Percentiles rank a stretch among this genome's conserved stretches.
These are phyloP conservation scores for Leishmania major DNA, from an alignment of 208 protist species.

Conservation along the genomic window DNA sequence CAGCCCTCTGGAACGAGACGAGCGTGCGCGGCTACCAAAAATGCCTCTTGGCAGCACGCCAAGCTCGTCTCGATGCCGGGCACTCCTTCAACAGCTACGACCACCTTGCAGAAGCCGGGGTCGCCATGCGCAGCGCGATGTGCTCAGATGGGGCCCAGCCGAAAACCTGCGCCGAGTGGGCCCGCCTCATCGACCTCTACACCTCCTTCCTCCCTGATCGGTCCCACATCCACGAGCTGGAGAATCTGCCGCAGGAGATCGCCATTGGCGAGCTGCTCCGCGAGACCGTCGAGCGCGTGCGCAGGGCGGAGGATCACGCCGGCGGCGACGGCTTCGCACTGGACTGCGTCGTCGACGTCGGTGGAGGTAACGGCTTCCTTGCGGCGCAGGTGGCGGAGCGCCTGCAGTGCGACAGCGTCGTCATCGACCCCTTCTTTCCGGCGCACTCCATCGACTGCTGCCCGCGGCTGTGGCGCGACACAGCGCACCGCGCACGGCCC, in stretches of 20 bases:
- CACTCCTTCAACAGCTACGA: slow-evolving; percentile 13
- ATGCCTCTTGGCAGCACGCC: slow-evolving; percentile 6
- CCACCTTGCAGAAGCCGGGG: slow-evolving; percentile 35
- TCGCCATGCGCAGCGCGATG: slow-evolving; percentile 24
- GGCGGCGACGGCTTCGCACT: slow-evolving; percentile 16
- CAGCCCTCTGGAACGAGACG: slow-evolving; percentile 3
- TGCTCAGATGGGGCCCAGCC: neutral
- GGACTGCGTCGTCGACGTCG: slow-evolving; percentile 74
- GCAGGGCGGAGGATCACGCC: neutral
- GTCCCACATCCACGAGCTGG: slow-evolving; percentile 77
- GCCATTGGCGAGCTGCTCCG: slow-evolving; percentile 69
- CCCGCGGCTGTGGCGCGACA: slow-evolving; percentile 59
- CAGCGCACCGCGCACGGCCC: slow-evolving; percentile 33
- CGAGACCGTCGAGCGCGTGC: slow-evolving; percentile 19
- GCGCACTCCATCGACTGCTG: slow-evolving; percentile 76
- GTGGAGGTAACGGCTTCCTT: slow-evolving; percentile 83
- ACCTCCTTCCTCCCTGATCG: slow-evolving; percentile 73
- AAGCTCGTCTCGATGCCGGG: slow-evolving; percentile 14
- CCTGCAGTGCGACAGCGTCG: slow-evolving; percentile 58
- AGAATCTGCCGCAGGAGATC: slow-evolving; percentile 86
- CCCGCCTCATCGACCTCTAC: slow-evolving; percentile 59
- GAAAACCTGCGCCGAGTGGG: slow-evolving; percentile 70
- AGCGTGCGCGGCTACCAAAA: slow-evolving; percentile 2
- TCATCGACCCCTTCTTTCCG: slow-evolving; percentile 78
- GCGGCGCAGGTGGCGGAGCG: slow-evolving; percentile 66